Evolutionary conservation across 2,329 filamentous ascomycete genomes (phyloP).

Genomic region (Fusarium sp.): DNA sequence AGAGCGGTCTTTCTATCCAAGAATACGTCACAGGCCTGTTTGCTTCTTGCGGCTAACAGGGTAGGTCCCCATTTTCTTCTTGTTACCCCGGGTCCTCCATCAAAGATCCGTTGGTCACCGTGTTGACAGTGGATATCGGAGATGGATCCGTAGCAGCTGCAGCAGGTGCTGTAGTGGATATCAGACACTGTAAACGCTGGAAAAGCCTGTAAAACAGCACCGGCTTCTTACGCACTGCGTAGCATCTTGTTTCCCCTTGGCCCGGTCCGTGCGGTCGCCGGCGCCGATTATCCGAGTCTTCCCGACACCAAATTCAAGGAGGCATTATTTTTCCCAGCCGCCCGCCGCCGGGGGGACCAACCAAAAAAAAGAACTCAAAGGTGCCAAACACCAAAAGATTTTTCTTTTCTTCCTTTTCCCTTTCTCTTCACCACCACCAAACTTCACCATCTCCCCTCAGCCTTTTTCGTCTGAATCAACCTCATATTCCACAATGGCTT

Average conservation of each 20-base stretch:
- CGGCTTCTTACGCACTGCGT: conserved; percentile 29
- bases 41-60: conserved; percentile 36
- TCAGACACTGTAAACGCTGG: conserved; percentile 19
- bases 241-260: conserved; percentile 42
- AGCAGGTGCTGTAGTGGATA: conserved; percentile 19
- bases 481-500: conserved; percentile 59
- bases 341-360: conserved; percentile 17
- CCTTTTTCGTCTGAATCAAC: conserved; percentile 48
- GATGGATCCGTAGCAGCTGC: conserved; percentile 7
- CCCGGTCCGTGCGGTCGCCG: conserved; percentile 49
- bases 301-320: conserved; percentile 45
- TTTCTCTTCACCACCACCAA: conserved; percentile 29
- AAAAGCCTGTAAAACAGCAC: conserved; percentile 8
- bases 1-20: conserved; percentile 11
- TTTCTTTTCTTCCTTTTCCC: conserved; percentile 38
- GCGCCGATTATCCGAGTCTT: conserved; percentile 54
- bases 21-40: conserved; percentile 34
- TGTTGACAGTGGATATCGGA: conserved; percentile 23
- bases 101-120: conserved; percentile 8
- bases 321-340: conserved; percentile 45
- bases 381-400: conserved; percentile 35
- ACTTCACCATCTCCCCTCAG: conserved; percentile 53
- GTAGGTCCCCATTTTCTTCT: conserved; percentile 20
- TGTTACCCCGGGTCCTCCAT: conserved; percentile 30
- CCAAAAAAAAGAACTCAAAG: conserved; percentile 51